Percentiles rank a stretch among this genome's conserved stretches.
Conservation (phyloP, 352 stramenopile genomes). For the Discostella stelligera region DNA sequence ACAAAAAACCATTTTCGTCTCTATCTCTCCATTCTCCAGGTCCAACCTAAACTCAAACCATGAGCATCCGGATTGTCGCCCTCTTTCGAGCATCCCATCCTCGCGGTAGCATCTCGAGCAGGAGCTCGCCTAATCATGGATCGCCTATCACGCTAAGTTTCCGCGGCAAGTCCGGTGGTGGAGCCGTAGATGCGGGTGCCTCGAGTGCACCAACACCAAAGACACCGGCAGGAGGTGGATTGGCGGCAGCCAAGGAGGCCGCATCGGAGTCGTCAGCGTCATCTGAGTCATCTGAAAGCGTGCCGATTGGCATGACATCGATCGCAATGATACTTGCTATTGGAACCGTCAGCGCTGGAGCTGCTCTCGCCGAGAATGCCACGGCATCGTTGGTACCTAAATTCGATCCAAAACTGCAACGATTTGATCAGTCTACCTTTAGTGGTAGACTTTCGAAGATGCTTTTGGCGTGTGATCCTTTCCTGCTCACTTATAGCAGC, state of each 20-base stretch:
- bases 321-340: slow-evolving; percentile 54
- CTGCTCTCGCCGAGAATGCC: slow-evolving; percentile 41
- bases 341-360: slow-evolving; percentile 39
- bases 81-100: slow-evolving; percentile 8
- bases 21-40: no score
- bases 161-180: slow-evolving; percentile 17
- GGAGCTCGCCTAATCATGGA: slow-evolving; percentile 4
- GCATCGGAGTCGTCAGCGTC: neutral
- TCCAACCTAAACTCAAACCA: no score
- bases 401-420: slow-evolving; percentile 55
- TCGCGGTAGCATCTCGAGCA: neutral
- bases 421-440: slow-evolving; percentile 67
- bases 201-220: slow-evolving; percentile 1
- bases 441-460: slow-evolving; percentile 64
- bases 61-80: slow-evolving; percentile 12
- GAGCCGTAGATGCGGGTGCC: neutral
- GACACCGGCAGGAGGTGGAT: neutral
- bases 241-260: neutral
- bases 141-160: neutral
- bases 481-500: slow-evolving; percentile 50
- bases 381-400: slow-evolving; percentile 50
- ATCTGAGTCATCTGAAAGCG: slow-evolving; percentile 13
- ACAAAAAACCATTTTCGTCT: neutral
- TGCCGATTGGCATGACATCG: slow-evolving; percentile 52
- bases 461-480: slow-evolving; percentile 70